Percentiles rank a stretch among this genome's conserved stretches.
Evolutionary conservation across 2,329 filamentous ascomycete species (phyloP).

Genomic region (Dactylonectria estremocensis): DNA sequence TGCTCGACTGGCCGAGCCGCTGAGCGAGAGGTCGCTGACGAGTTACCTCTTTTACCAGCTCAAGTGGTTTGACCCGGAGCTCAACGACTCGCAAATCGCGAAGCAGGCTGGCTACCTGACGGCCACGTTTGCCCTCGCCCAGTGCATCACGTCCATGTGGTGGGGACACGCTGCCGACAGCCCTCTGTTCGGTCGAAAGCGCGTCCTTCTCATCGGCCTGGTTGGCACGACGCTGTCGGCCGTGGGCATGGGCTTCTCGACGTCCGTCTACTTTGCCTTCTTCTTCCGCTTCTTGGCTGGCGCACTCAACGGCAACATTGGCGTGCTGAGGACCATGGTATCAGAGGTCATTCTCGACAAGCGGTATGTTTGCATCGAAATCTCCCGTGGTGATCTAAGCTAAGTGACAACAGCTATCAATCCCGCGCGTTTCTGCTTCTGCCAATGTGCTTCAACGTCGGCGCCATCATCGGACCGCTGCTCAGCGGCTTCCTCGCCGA

Average conservation of each 20-base stretch:
- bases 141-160: conserved; percentile 39
- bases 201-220: conserved; percentile 39
- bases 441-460: conserved; percentile 44
- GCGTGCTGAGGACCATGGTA: conserved; percentile 42
- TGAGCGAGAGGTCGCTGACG: conserved; percentile 44
- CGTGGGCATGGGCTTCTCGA: conserved; percentile 35
- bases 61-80: conserved; percentile 12
- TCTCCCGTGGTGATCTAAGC: neutral
- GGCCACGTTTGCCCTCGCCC: conserved; percentile 39
- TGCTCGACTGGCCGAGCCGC: conserved; percentile 47
- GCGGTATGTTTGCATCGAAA: conserved; percentile 17
- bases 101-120: conserved; percentile 40
- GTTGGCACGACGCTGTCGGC: conserved; percentile 28
- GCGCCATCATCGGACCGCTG: conserved; percentile 44
- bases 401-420: conserved; percentile 19
- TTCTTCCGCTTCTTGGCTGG: conserved; percentile 40
- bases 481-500: conserved; percentile 45
- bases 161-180: conserved; percentile 39
- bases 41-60: conserved; percentile 42
- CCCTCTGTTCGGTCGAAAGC: conserved; percentile 36
- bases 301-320: conserved; percentile 41
- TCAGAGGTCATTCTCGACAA: conserved; percentile 42
- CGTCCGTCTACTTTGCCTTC: conserved; percentile 23
- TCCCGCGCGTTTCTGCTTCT: conserved; percentile 40
- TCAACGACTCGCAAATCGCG: conserved; percentile 30